Conservation (phyloP, 495 filamentous ascomycete species). For the Penicilliopsis zonata region DNA sequence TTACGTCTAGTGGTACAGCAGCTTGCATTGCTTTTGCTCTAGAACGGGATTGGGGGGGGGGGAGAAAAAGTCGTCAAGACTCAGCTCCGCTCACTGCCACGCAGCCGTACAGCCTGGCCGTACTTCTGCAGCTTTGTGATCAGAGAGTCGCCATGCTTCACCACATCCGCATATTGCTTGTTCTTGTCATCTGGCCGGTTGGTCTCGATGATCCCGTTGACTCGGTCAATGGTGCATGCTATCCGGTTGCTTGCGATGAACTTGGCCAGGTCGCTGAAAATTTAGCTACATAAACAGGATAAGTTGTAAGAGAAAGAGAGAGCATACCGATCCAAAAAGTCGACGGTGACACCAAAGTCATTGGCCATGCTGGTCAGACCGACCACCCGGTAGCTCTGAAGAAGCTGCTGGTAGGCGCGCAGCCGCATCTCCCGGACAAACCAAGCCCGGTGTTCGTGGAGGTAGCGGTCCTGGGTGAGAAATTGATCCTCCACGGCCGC, state of each 20-base stretch:
- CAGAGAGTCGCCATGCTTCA: slow-evolving; percentile 90
- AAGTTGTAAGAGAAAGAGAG: neutral
- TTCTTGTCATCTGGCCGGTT: slow-evolving; percentile 97
- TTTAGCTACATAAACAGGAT: neutral
- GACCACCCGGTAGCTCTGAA: slow-evolving; percentile 97
- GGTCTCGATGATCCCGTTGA: slow-evolving; percentile 95
- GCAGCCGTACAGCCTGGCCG: slow-evolving; percentile 84
- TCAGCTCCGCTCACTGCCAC: slow-evolving; percentile 79
- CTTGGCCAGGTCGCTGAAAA: slow-evolving; percentile 75
- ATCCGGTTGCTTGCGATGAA: slow-evolving; percentile 94
- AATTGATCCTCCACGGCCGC: slow-evolving; percentile 91
- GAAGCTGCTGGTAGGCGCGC: slow-evolving; percentile 85
- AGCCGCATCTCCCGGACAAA: slow-evolving; percentile 97
- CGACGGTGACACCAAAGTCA: slow-evolving; percentile 91
- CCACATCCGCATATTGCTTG: slow-evolving; percentile 94
- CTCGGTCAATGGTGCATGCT: slow-evolving; percentile 92
- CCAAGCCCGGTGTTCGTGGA: slow-evolving; percentile 89
- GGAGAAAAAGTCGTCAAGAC: no score
- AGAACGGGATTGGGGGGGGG: no score
- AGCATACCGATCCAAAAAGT: slow-evolving; percentile 79
- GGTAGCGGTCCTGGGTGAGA: slow-evolving; percentile 83
- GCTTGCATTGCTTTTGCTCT: slow-evolving; percentile 13
- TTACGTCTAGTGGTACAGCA: slow-evolving; percentile 15
- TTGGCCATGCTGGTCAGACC: slow-evolving; percentile 89
- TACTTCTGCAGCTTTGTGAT: slow-evolving; percentile 99